Percentiles rank a stretch among this genome's conserved stretches.
Conservation (phyloP, 768 basidiomycete species). For the Suillus brevipes region DNA sequence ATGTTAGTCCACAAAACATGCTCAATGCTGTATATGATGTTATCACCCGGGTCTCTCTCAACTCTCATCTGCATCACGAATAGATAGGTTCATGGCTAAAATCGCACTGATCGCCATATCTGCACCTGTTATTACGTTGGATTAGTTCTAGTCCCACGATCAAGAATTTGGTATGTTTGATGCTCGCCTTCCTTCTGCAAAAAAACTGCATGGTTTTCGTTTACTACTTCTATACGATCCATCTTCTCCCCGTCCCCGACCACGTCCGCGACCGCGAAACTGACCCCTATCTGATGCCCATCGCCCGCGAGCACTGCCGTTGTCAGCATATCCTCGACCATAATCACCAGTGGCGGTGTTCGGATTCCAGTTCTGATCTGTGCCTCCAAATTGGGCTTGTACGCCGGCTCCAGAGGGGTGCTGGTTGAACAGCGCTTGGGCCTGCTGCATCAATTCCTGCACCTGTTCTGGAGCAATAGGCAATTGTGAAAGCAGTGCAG, state of each 20-base stretch:
- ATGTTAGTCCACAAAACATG: conserved; percentile 3
- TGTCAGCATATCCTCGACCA: conserved; percentile 50
- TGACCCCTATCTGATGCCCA: conserved; percentile 50
- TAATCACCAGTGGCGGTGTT: conserved; percentile 45
- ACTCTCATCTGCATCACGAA: conserved; percentile 17
- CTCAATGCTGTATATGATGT: conserved; percentile 2
- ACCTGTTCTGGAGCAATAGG: conserved; percentile 59
- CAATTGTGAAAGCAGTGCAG: conserved; percentile 41
- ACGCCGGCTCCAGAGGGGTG: conserved; percentile 29
- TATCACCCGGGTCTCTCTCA: neutral
- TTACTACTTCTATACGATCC: conserved; percentile 76
- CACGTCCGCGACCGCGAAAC: conserved; percentile 58
- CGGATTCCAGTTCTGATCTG: conserved; percentile 42
- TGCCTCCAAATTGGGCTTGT: conserved; percentile 35
- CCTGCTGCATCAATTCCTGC: conserved; percentile 57
- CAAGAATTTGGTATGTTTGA: conserved; percentile 37
- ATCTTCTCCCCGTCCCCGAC: conserved; percentile 54
- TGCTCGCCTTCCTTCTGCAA: conserved; percentile 91
- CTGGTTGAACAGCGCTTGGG: conserved; percentile 34
- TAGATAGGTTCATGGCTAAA: conserved; percentile 65
- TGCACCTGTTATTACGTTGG: conserved; percentile 67
- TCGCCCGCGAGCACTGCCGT: conserved; percentile 42
- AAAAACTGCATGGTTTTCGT: conserved; percentile 90
- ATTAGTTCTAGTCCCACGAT: conserved; percentile 38
- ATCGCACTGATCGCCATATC: conserved; percentile 86